Evolutionary conservation across 257 asterid species (phyloP), one percentile per base, ranked within the genome.

Genomic region (Penstemon newberryi): DNA sequence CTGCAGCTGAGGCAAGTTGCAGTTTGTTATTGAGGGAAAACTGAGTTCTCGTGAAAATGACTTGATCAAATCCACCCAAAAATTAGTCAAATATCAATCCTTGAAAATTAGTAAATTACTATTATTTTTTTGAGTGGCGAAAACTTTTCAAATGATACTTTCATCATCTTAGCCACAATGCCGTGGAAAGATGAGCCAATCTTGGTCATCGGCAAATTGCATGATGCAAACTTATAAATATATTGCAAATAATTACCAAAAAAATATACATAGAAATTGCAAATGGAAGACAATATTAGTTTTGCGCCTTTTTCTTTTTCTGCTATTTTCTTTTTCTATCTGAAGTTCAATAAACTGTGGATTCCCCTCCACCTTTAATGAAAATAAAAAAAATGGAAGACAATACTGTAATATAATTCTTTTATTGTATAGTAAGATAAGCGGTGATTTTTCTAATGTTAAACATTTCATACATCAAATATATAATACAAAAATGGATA

Each of bases 181-280:
- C 41, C 70, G 80, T 60, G 80, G 72, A 62, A 49, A 61, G 76
- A 74, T 70, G 67, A 74, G 65, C 45, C 70, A 42, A 25, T 69
- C 42, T 66, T 53, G 51, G 51, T 77, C 73, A 53, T 69, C 43
- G 33, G 33, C 33, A 51, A 43, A 72, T 42, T 63, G 64, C 65
- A 39, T 51, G 43, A 45, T 60, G 37, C 73, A 44, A 60, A 15
- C 56, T 38, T 38, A 49, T 12, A 52, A 15, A 12, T 67, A 4
- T 7, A 12, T 13, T 53, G 49, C 61, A 19, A 6, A 43, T 57
- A 56, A 60, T 54, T 70, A 61, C 44, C 42, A 61, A 60, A 47
- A 50, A 36, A 25, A 25, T 25, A 0, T 25, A 25, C 33, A 1
- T 25, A 25, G 33, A 25, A 25, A 25, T 25, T 25, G 33, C 33